Evolutionary conservation across 2,329 filamentous ascomycete species (phyloP), one percentile per base, ranked within the genome.

Genomic region (Penicillium sp.): DNA sequence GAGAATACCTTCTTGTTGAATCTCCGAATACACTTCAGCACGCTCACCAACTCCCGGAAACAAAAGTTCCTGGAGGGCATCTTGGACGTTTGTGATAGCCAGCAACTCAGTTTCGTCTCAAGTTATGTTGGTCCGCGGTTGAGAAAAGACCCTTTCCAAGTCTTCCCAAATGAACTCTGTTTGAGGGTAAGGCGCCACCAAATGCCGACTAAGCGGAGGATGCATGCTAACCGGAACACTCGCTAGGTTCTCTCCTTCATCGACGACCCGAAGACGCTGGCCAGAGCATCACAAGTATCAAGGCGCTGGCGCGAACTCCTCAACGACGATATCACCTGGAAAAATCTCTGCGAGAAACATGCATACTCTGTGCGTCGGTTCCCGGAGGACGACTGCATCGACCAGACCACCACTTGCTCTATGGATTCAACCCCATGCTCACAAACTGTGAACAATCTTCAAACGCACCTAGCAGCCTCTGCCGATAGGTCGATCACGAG

Each of bases 281-380:
- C 90, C 26, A 80, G 93, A 62, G 87, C 93, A 36, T 95, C 91
- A 4, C 91, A 97, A 64, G 93, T 98, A n/a, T 98, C 93, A 38
- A 83, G 83, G 50, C 80, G 90, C 63, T 98, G 93, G 93, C 80
- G 87, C 48, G 90, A 96, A 65, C 76, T 98, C 6, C 76, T 98
- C 34, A 91, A 86, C 60, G 93, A 98, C 64, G 93, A 98, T 65
- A 90, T 96, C 69, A 94, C 93, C 1, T 98, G 93, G 93, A 96
- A 95, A 72, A 88, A 93, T 47, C 77, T 98, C 14, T 97, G 91
- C 63, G 88, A 94, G 51, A 96, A 95, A 68, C 91, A 95, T 64
- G 89, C 93, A 47, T 98, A 95, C 65, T 88, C 91, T 44, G 96
- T 94, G 64, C 81, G 78, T 33, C 67, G 74, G 36, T 62, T 77